A percentile compares a stretch with the other conserved stretches of the same genome.
Conservation (phyloP, 305 asterid genomes). For the Solanum hybrid region DNA sequence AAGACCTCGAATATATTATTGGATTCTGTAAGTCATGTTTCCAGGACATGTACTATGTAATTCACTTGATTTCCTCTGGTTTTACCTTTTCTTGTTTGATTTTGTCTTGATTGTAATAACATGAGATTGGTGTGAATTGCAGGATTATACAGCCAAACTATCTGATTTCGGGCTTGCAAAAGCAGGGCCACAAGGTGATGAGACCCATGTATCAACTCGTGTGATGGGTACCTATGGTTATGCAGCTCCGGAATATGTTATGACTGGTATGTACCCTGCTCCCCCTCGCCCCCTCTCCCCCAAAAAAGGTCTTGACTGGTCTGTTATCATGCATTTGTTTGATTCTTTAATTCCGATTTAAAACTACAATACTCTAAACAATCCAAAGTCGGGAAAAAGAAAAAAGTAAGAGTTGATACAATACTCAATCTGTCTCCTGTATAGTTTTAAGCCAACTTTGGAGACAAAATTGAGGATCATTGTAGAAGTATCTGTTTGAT, state of each 20-base stretch:
- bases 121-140: conserved; percentile 10
- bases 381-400: background rate
- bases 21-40: conserved; percentile 47
- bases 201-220: conserved; percentile 85
- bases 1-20: conserved; percentile 77
- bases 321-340: background rate
- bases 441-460: background rate
- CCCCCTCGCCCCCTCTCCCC: background rate
- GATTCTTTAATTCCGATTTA: background rate
- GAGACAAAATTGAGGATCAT: background rate
- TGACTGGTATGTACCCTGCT: conserved; percentile 49
- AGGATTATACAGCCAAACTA: conserved; percentile 78
- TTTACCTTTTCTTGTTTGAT: background rate
- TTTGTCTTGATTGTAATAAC: conserved; percentile 6
- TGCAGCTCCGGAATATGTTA: conserved; percentile 89
- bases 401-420: background rate
- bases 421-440: background rate
- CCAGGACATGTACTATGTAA: background rate
- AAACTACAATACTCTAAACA: background rate
- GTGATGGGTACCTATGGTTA: conserved; percentile 93
- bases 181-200: conserved; percentile 91
- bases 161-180: conserved; percentile 93
- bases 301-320: background rate
- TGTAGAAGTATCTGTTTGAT: background rate
- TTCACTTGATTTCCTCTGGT: background rate